phyloP scores from a whole-genome alignment of 2,329 filamentous ascomycete genomes.

The Fusarium buharicum region DNA sequence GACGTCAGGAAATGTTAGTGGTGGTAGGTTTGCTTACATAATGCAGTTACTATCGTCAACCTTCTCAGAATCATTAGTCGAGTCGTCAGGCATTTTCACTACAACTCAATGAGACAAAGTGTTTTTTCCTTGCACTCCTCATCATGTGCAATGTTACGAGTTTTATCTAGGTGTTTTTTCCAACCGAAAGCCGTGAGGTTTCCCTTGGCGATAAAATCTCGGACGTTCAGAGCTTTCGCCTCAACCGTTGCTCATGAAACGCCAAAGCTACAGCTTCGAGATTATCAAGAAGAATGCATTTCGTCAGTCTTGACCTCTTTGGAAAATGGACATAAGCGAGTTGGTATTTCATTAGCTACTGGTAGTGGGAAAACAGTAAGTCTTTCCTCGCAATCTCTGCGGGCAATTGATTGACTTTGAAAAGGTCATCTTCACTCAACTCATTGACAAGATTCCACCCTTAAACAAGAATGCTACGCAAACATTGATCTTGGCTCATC shows the following conservation, averaged over 20 bases:
- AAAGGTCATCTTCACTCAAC: slow-evolving; percentile 93
- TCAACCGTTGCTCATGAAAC: slow-evolving; percentile 30
- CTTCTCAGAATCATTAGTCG: background rate
- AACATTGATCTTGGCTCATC: slow-evolving; percentile 91
- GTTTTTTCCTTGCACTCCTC: slow-evolving; percentile 25
- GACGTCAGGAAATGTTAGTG: slow-evolving; percentile 2
- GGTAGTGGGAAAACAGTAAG: slow-evolving; percentile 87
- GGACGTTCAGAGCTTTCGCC: slow-evolving; percentile 39
- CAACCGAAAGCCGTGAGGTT: slow-evolving; percentile 31
- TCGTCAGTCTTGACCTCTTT: slow-evolving; percentile 79
- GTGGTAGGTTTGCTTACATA: slow-evolving; percentile 34
- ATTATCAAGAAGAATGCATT: slow-evolving; percentile 94
- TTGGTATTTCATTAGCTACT: slow-evolving; percentile 88
- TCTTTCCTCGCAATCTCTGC: background rate
- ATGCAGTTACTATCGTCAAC: slow-evolving; percentile 5
- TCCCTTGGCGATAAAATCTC: slow-evolving; percentile 11
- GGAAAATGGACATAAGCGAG: slow-evolving; percentile 75
- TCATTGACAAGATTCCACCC: slow-evolving; percentile 80
- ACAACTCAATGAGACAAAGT: slow-evolving; percentile 16
- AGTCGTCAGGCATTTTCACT: slow-evolving; percentile 8
- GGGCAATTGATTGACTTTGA: slow-evolving; percentile 12
- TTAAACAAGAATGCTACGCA: slow-evolving; percentile 66
- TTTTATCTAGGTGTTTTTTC: slow-evolving; percentile 44
- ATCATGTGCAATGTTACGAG: slow-evolving; percentile 54
- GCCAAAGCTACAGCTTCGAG: slow-evolving; percentile 69